These are phyloP conservation scores for Lichtheimia ornata DNA, from an alignment of 371 early-diverging fungal genomes.

Conservation along the genomic window DNA sequence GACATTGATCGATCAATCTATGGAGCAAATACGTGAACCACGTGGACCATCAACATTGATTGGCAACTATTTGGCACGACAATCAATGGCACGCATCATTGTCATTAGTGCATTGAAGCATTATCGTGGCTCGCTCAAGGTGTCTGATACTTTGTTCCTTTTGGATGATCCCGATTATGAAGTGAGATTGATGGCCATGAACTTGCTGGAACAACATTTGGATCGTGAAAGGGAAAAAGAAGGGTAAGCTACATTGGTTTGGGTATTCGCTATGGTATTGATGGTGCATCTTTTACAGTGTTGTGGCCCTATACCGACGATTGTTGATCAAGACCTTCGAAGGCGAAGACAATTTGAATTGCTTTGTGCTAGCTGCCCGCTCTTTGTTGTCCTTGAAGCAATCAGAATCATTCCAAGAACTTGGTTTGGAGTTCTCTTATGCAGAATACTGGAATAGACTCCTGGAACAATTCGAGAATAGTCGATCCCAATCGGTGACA, in stretches of 20 bases:
- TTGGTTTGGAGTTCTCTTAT: slow-evolving; percentile 10
- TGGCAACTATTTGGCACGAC: slow-evolving; percentile 51
- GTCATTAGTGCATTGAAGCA: slow-evolving; percentile 31
- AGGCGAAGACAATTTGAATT: slow-evolving; percentile 55
- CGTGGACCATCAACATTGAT: slow-evolving; percentile 12
- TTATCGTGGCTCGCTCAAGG: slow-evolving; percentile 2
- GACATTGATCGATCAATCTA: slow-evolving; percentile 7
- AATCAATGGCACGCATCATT: slow-evolving; percentile 46
- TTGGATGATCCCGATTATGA: slow-evolving; percentile 56
- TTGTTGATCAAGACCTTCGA: slow-evolving; percentile 51
- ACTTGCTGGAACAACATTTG: slow-evolving; percentile 33
- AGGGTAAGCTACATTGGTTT: slow-evolving; percentile 15
- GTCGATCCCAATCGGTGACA: slow-evolving; percentile 34
- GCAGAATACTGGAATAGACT: slow-evolving; percentile 42
- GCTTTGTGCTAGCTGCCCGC: slow-evolving; percentile 50
- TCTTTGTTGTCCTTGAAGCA: slow-evolving; percentile 37
- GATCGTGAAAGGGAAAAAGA: slow-evolving; percentile 8
- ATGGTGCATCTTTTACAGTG: slow-evolving; percentile 14
- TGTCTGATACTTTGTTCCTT: slow-evolving; percentile 28
- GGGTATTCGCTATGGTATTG: neutral
- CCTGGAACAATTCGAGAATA: slow-evolving; percentile 28
- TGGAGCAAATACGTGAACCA: neutral
- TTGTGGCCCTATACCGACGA: slow-evolving; percentile 32
- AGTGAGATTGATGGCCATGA: slow-evolving; percentile 55
- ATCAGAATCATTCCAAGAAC: slow-evolving; percentile 12